Percentiles rank a stretch among this genome's conserved stretches.
Evolutionary conservation across 169 alveolate genomes (phyloP).

Genomic region (Plasmodium cynomolgi): DNA sequence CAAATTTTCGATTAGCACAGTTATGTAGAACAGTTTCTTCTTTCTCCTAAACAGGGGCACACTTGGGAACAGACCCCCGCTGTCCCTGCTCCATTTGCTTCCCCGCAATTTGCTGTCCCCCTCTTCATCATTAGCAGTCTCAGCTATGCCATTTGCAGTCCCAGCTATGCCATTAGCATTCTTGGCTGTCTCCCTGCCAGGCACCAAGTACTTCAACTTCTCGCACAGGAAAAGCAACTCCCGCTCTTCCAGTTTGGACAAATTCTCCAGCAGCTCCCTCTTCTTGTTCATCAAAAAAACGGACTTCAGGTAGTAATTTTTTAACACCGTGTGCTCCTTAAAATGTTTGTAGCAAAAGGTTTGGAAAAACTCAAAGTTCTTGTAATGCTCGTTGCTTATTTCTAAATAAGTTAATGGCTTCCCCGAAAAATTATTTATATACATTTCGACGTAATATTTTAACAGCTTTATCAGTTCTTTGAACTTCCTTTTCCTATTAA

Average conservation of each 20-base stretch:
- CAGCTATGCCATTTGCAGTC: background rate
- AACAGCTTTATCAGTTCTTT: conserved; percentile 51
- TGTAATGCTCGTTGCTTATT: conserved; percentile 64
- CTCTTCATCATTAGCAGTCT: background rate
- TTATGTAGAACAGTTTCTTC: conserved; percentile 46
- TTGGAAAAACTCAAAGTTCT: conserved; percentile 64
- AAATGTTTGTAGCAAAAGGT: conserved; percentile 59
- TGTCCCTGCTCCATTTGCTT: background rate
- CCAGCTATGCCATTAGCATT: background rate
- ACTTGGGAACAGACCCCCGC: background rate
- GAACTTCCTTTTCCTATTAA: conserved; percentile 43
- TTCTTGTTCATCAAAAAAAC: conserved; percentile 73
- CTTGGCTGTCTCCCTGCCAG: background rate
- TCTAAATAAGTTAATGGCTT: conserved; percentile 55
- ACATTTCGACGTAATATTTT: conserved; percentile 63
- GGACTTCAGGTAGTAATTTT: conserved; percentile 65
- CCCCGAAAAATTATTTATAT: conserved; percentile 71
- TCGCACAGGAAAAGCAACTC: conserved; percentile 44
- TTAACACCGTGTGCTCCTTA: conserved; percentile 37
- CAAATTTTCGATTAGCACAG: conserved; percentile 53
- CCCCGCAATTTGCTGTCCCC: background rate
- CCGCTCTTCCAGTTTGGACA: conserved; percentile 31
- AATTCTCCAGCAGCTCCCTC: conserved; percentile 33
- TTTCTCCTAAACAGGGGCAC: conserved; percentile 12
- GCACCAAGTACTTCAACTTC: conserved; percentile 34